phyloP scores from a whole-genome alignment of 305 asterid genomes.

The Plantago coronopus region DNA sequence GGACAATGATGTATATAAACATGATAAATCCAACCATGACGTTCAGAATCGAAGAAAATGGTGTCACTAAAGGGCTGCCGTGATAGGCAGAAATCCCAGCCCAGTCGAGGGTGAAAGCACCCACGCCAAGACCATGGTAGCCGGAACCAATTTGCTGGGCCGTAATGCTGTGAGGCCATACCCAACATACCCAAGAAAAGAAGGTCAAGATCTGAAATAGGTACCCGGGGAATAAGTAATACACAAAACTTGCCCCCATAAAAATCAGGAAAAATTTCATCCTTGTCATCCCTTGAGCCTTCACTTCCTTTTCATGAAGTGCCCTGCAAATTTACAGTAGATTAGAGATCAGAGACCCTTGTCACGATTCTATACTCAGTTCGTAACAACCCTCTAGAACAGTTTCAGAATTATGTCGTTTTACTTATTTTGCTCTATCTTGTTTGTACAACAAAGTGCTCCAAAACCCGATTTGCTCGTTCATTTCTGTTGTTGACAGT shows the following conservation, averaged over 20 bases:
- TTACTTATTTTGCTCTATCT: too few species aligned
- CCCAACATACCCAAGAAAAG: conserved; percentile 99
- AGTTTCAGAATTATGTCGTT: background rate
- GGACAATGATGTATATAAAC: conserved; percentile 86
- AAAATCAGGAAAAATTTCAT: conserved; percentile 78
- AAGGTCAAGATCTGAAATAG: conserved; percentile 78
- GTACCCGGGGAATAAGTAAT: conserved; percentile 86
- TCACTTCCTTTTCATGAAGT: conserved; percentile 78
- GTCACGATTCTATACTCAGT: too few species aligned
- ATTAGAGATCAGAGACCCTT: background rate
- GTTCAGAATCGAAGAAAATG: conserved; percentile 77
- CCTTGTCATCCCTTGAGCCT: conserved; percentile 64
- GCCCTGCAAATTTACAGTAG: conserved; percentile 48
- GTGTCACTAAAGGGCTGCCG: conserved; percentile 92
- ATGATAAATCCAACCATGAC: conserved; percentile 79
- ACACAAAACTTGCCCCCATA: conserved; percentile 67
- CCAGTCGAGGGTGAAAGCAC: conserved; percentile 97
- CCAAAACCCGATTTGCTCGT: too few species aligned
- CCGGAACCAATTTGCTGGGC: conserved; percentile 99
- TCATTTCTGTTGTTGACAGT: too few species aligned
- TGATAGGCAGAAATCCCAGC: conserved; percentile 97
- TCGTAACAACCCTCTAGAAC: too few species aligned
- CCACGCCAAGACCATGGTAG: conserved; percentile 88
- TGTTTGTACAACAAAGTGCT: too few species aligned
- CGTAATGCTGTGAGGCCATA: conserved; percentile 78